phyloP scores from a whole-genome alignment of 495 filamentous ascomycete species.

The Hypoxylon fuscum region DNA sequence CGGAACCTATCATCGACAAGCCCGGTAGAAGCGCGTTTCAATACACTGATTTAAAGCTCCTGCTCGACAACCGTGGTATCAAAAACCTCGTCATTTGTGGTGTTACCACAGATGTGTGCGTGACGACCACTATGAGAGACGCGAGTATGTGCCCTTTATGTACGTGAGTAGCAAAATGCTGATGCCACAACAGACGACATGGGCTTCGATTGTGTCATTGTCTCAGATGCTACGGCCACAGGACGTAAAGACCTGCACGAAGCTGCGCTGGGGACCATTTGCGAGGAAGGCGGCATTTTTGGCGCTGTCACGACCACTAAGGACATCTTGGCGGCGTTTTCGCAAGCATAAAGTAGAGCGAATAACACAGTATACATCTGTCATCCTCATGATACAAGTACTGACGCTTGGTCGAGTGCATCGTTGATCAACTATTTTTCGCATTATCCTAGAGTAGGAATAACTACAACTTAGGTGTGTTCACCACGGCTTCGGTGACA shows the following conservation, averaged over 20 bases:
- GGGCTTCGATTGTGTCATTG: neutral
- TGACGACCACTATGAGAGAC: constrained; percentile 72
- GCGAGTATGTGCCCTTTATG: constrained; percentile 53
- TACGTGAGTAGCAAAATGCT: neutral
- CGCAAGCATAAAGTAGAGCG: neutral
- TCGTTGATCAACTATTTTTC: neutral
- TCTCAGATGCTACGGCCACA: neutral
- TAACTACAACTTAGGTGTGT: neutral
- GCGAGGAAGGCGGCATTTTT: constrained; percentile 12
- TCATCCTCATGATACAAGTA: no score
- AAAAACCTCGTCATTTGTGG: constrained; percentile 70
- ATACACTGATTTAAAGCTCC: constrained; percentile 69
- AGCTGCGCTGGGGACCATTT: constrained; percentile 1
- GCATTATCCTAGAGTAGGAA: neutral
- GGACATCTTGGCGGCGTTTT: constrained; percentile 2
- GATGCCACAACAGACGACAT: neutral
- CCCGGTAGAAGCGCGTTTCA: constrained; percentile 73
- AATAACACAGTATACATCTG: neutral
- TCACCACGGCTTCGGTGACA: neutral
- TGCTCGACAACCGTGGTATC: constrained; percentile 66
- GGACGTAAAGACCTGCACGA: constrained; percentile 3
- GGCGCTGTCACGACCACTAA: constrained; percentile 9
- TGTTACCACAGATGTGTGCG: constrained; percentile 76
- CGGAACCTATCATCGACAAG: constrained; percentile 74
- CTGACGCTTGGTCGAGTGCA: no score